Conservation (phyloP, 148 eudicot species). For the Rhododendron henanense region DNA sequence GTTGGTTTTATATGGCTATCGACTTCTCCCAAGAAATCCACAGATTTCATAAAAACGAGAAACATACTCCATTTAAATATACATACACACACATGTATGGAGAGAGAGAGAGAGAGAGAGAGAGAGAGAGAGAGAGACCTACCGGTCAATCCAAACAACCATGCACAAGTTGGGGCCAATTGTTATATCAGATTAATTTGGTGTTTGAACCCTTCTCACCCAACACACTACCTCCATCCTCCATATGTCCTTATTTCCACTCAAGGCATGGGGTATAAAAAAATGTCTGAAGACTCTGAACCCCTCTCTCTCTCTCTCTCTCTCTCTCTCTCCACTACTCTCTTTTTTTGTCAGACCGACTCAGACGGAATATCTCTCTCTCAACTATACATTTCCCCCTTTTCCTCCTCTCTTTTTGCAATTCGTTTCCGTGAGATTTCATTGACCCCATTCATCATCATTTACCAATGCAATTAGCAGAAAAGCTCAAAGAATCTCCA, state of each 20-base stretch:
- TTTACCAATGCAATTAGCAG: not conserved
- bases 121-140: not conserved
- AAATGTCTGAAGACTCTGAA: not conserved
- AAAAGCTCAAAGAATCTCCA: not conserved
- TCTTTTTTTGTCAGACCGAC: too few relatives aligned
- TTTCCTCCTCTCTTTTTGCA: not conserved
- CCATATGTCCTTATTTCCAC: not conserved
- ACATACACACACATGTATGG: not conserved
- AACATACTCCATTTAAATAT: not conserved
- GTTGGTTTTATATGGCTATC: not conserved
- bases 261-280: not conserved
- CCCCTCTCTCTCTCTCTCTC: too few relatives aligned
- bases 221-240: not conserved
- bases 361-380: not conserved
- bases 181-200: not conserved
- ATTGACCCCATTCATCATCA: constrained; percentile 8
- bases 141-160: constrained; percentile 11
- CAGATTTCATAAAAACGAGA: not conserved
- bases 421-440: not conserved
- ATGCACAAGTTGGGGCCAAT: not conserved
- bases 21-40: not conserved
- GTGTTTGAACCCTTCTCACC: not conserved
- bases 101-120: not conserved
- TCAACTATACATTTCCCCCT: not conserved
- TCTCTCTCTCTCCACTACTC: not conserved